A percentile compares a stretch with the other conserved stretches of the same genome.
These are phyloP conservation scores for Claviceps sorghi DNA, from an alignment of 2,329 filamentous ascomycete genomes.

Conservation along the genomic window DNA sequence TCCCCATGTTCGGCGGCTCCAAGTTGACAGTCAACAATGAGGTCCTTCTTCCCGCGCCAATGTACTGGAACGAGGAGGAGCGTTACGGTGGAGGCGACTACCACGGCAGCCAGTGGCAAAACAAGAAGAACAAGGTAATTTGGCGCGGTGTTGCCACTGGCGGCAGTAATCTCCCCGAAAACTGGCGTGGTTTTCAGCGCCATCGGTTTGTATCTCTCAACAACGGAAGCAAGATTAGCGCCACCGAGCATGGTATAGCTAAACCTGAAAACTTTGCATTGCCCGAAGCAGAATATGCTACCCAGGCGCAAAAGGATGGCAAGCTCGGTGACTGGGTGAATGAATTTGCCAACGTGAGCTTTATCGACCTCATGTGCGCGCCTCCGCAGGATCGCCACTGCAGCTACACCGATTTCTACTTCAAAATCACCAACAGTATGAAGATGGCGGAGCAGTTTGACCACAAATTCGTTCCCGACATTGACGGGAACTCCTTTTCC, in stretches of 20 bases:
- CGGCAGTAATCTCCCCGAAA: slow-evolving; percentile 41
- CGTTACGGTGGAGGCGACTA: slow-evolving; percentile 44
- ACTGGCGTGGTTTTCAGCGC: slow-evolving; percentile 60
- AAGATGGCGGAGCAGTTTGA: slow-evolving; percentile 38
- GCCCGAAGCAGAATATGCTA: slow-evolving; percentile 30
- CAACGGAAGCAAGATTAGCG: slow-evolving; percentile 44
- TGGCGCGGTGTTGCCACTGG: slow-evolving; percentile 58
- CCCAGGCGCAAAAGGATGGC: slow-evolving; percentile 30
- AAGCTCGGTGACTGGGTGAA: slow-evolving; percentile 35
- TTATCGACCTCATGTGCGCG: slow-evolving; percentile 40
- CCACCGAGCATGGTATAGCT: slow-evolving; percentile 29
- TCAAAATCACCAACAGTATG: slow-evolving; percentile 22
- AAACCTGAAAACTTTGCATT: slow-evolving; percentile 38
- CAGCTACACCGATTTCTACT: slow-evolving; percentile 34
- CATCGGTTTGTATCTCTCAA: slow-evolving; percentile 63
- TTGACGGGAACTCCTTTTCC: slow-evolving; percentile 61
- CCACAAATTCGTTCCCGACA: slow-evolving; percentile 58
- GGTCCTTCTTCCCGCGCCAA: slow-evolving; percentile 53
- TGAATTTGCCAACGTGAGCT: slow-evolving; percentile 34
- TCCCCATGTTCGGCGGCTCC: slow-evolving; percentile 55
- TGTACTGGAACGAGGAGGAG: slow-evolving; percentile 52
- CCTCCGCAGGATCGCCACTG: slow-evolving; percentile 24
- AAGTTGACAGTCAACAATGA: slow-evolving; percentile 57
- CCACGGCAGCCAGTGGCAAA: slow-evolving; percentile 39
- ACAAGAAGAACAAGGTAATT: slow-evolving; percentile 39